Conservation (phyloP, 2,329 filamentous ascomycete genomes). For the Gremmenia infestans region DNA sequence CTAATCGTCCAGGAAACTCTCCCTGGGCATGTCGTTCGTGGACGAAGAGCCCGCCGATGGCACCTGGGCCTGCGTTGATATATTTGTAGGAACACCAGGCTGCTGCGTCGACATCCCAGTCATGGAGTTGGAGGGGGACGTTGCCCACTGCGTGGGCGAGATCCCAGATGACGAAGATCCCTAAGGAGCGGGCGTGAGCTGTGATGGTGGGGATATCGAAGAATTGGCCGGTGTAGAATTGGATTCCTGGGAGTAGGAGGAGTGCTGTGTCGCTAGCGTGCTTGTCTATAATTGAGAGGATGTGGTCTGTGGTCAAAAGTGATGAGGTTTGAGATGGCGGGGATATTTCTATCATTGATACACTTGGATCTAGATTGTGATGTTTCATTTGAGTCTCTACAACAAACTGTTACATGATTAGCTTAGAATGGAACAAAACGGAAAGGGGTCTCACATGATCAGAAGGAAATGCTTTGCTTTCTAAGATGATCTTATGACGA, state of each 20-base stretch:
- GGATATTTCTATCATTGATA: constrained; percentile 65
- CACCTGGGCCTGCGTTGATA: constrained; percentile 70
- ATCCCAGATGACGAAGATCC: constrained; percentile 72
- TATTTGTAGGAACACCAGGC: constrained; percentile 85
- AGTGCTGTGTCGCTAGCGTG: constrained; percentile 63
- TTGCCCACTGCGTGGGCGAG: constrained; percentile 76
- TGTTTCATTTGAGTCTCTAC: constrained; percentile 69
- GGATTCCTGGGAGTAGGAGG: constrained; percentile 71
- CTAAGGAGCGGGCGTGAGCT: constrained; percentile 58
- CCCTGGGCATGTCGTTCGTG: constrained; percentile 46
- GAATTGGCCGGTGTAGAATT: constrained; percentile 76
- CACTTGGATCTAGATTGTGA: constrained; percentile 57
- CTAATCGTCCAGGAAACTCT: constrained; percentile 47
- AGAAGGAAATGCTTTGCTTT: constrained; percentile 76
- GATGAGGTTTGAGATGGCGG: constrained; percentile 45
- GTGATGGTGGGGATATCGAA: constrained; percentile 73
- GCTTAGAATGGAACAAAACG: not conserved
- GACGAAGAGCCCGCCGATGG: constrained; percentile 69
- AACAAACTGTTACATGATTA: constrained; percentile 53
- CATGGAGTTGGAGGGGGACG: constrained; percentile 64
- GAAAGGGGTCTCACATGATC: constrained; percentile 58
- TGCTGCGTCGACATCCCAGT: constrained; percentile 74
- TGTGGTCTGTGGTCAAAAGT: constrained; percentile 59
- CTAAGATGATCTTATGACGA: constrained; percentile 69
- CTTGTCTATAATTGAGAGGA: constrained; percentile 60